Evolutionary conservation across 2,329 filamentous ascomycete species (phyloP), one percentile per base, ranked within the genome.

Genomic region (Coleophoma eucalyptorum): DNA sequence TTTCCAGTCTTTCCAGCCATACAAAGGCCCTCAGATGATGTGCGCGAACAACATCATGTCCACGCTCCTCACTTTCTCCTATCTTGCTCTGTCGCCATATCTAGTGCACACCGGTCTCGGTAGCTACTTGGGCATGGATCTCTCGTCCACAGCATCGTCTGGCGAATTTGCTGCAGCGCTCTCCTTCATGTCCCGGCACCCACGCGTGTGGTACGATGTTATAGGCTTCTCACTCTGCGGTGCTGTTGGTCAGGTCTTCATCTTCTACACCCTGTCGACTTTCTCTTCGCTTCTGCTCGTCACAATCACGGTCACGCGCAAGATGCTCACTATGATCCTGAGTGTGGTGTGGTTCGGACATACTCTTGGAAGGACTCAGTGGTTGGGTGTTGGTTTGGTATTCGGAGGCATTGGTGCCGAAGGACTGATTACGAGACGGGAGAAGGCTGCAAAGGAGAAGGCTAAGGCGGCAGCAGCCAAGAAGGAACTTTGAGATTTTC

Each of bases 311-410:
- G 94, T 99, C 43, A 99, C 94, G 43, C 81, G 94, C 65, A 99
- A 99, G 76, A 99, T 99, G 94, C 81, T 97, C 68, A 97, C 93
- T 59, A 99, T 99, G 94, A 90, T 97, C 53, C 78, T 97, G 47
- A 96, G 90, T 49, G 94, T 99, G 26, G 76, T 97, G 54, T 91
- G 90, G 72, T 99, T 97, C 67, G 94, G 94, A 26, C 94, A 99
- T 69, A 82, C 80, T 56, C 79, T 99, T 45, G 88, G 83, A 26
- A 72, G 76, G n/a, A 95, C 93, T 79, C 94, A 99, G 73, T 96
- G 92, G 89, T 74, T 95, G 6, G 94, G 94, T 56, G 92, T 99
- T 32, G 86, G 81, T 0, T 76, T 99, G 52, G 94, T 99, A 8
- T 99, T 99, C 74, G 91, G 92, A 21, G 94, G 93, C 47, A 92